Evolutionary conservation across 2,329 filamentous ascomycete genomes (phyloP).

Genomic region (Huntiella moniliformis): DNA sequence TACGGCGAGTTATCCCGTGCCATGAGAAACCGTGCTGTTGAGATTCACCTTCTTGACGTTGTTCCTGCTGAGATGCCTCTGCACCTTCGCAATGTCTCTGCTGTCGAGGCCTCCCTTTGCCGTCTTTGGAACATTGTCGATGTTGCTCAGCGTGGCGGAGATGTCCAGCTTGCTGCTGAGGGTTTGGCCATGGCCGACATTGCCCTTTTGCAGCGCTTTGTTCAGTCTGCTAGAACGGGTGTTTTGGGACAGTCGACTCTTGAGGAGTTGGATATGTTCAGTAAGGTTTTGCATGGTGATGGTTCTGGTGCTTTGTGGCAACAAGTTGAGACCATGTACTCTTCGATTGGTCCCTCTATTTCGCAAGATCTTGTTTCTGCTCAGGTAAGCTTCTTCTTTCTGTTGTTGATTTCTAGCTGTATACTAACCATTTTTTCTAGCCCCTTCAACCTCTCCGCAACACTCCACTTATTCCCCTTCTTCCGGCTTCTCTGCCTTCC

Average conservation of each 20-base stretch:
- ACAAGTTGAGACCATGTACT: slow-evolving; percentile 21
- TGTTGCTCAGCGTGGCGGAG: neutral
- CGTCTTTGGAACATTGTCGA: slow-evolving; percentile 22
- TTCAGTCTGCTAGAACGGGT: slow-evolving; percentile 1
- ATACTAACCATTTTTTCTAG: slow-evolving; percentile 18
- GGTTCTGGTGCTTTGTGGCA: slow-evolving; percentile 9
- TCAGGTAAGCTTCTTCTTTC: slow-evolving; percentile 22
- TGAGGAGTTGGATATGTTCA: slow-evolving; percentile 4
- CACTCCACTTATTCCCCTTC: slow-evolving; percentile 28
- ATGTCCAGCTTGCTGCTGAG: slow-evolving; percentile 8
- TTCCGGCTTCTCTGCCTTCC: slow-evolving; percentile 19
- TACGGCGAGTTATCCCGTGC: slow-evolving; percentile 88
- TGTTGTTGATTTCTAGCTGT: neutral
- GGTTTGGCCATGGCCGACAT: slow-evolving; percentile 12
- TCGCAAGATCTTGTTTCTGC: slow-evolving; percentile 16
- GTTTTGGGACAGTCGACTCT: slow-evolving; percentile 2
- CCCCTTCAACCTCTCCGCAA: slow-evolving; percentile 43
- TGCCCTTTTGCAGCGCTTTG: slow-evolving; percentile 11
- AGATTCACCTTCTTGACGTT: slow-evolving; percentile 48
- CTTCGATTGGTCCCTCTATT: slow-evolving; percentile 14
- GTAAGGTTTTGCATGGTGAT: slow-evolving; percentile 4
- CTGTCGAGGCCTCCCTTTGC: slow-evolving; percentile 31
- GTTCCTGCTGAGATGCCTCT: slow-evolving; percentile 23
- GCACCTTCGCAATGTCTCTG: slow-evolving; percentile 23
- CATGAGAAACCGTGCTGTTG: slow-evolving; percentile 88